Evolutionary conservation across 306 rosid species (phyloP).

Genomic region (Rubus parviflorus): DNA sequence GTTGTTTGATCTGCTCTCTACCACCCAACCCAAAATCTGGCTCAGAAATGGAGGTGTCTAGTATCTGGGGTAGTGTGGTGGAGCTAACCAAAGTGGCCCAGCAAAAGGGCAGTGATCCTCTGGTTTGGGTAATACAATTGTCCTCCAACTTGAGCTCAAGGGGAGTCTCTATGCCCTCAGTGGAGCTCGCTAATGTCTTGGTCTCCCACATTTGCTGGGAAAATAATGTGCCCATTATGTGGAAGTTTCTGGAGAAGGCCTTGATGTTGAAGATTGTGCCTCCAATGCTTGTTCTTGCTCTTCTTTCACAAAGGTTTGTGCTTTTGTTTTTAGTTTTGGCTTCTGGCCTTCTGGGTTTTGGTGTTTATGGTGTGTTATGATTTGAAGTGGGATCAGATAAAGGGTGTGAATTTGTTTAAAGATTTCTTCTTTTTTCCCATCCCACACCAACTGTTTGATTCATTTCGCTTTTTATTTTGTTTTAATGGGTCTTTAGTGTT

Average conservation of each 20-base stretch:
- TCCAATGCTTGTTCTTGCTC: constrained; percentile 81
- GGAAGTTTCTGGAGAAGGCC: constrained; percentile 96
- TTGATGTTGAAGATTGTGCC: constrained; percentile 65
- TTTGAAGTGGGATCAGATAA: constrained; percentile 8
- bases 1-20: neutral
- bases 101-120: constrained; percentile 76
- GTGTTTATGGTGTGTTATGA: neutral
- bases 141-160: constrained; percentile 68
- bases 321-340: neutral
- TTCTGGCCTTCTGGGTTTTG: constrained; percentile 4
- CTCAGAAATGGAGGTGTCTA: constrained; percentile 48
- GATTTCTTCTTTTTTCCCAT: neutral
- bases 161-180: constrained; percentile 75
- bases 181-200: constrained; percentile 63
- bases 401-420: constrained; percentile 13
- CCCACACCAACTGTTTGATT: neutral
- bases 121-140: constrained; percentile 77
- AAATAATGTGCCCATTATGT: constrained; percentile 76
- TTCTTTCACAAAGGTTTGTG: constrained; percentile 67
- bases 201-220: constrained; percentile 94
- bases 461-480: constrained; percentile 4
- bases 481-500: neutral
- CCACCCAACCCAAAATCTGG: constrained; percentile 20
- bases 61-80: constrained; percentile 55
- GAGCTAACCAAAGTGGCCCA: constrained; percentile 76